A percentile compares a stretch with the other conserved stretches of the same genome.
Evolutionary conservation across 768 basidiomycete genomes (phyloP).

Genomic region (Sarcomyxa edulis): DNA sequence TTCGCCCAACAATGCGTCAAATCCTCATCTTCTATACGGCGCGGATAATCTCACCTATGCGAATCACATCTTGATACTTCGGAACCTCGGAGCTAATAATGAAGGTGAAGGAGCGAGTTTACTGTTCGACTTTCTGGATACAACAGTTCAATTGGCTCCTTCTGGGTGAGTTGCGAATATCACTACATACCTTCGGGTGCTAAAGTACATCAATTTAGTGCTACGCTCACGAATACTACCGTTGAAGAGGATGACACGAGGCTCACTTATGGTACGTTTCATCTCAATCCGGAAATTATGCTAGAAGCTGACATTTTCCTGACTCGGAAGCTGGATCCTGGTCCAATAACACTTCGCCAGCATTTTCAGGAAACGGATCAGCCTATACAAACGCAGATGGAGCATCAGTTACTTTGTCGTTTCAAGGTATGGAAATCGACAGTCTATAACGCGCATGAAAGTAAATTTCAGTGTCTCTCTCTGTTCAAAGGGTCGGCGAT

Average conservation of each 20-base stretch:
- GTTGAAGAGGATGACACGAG: slow-evolving; percentile 33
- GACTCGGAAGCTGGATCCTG: too few relatives aligned
- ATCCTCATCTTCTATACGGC: slow-evolving; percentile 27
- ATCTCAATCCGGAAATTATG: too few relatives aligned
- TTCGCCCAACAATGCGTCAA: slow-evolving; percentile 23
- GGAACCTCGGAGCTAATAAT: slow-evolving; percentile 34
- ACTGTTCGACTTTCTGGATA: slow-evolving; percentile 35
- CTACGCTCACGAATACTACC: slow-evolving; percentile 34
- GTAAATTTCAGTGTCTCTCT: too few relatives aligned
- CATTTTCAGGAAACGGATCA: slow-evolving; percentile 39
- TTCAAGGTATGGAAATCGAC: slow-evolving; percentile 37
- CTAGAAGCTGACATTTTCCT: too few relatives aligned
- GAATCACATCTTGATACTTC: slow-evolving; percentile 30
- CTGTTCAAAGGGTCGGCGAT: slow-evolving; percentile 33
- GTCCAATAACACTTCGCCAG: slow-evolving; percentile 35
- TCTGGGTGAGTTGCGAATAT: slow-evolving; percentile 26
- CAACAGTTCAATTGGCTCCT: slow-evolving; percentile 39
- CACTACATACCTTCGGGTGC: neutral
- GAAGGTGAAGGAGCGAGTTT: slow-evolving; percentile 31
- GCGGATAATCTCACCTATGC: slow-evolving; percentile 30
- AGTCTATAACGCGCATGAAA: too few relatives aligned
- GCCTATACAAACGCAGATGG: slow-evolving; percentile 36
- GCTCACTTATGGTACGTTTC: slow-evolving; percentile 32
- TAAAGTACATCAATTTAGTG: slow-evolving; percentile 18
- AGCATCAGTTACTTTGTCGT: slow-evolving; percentile 33